These are phyloP conservation scores for Candida sanyaensis DNA, from an alignment of 1,139 yeast species.

Conservation along the genomic window DNA sequence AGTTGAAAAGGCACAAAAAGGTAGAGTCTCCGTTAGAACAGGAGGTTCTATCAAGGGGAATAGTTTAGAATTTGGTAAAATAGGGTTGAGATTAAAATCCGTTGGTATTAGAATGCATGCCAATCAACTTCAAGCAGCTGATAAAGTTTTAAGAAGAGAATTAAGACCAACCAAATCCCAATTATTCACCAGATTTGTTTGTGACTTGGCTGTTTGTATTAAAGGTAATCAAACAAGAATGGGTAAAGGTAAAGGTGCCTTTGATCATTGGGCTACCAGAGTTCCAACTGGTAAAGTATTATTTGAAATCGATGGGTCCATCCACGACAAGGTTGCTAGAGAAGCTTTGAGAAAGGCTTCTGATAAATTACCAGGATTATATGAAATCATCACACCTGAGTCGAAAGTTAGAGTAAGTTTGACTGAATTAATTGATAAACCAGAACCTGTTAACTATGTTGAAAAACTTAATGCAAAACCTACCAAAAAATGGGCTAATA, in stretches of 20 bases:
- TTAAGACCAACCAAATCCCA: slow-evolving; percentile 73
- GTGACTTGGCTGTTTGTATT: slow-evolving; percentile 88
- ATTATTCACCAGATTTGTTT: slow-evolving; percentile 77
- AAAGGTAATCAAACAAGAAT: slow-evolving; percentile 99
- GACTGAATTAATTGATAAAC: slow-evolving; percentile 42
- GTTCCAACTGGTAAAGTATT: slow-evolving; percentile 94
- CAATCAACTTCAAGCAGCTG: slow-evolving; percentile 88
- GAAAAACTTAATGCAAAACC: slow-evolving; percentile 62
- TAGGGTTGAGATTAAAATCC: slow-evolving; percentile 83
- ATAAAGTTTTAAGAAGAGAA: slow-evolving; percentile 77
- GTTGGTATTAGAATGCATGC: slow-evolving; percentile 90
- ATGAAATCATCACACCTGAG: slow-evolving; percentile 75
- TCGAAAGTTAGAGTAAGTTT: slow-evolving; percentile 76
- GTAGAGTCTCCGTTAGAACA: slow-evolving; percentile 89
- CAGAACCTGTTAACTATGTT: slow-evolving; percentile 53
- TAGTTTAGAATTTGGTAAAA: slow-evolving; percentile 74
- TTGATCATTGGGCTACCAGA: slow-evolving; percentile 96
- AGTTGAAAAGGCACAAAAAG: slow-evolving; percentile 85
- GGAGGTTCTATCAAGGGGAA: slow-evolving; percentile 96
- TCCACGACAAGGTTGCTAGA: slow-evolving; percentile 88
- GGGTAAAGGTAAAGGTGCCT: slow-evolving; percentile 99
- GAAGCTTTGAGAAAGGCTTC: slow-evolving; percentile 93
- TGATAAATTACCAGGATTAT: slow-evolving; percentile 88
- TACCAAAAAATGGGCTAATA: slow-evolving; percentile 58
- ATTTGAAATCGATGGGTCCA: slow-evolving; percentile 77